Base-by-base conservation (phyloP, 768 basidiomycete species). In the Trametes villosa region DNA sequence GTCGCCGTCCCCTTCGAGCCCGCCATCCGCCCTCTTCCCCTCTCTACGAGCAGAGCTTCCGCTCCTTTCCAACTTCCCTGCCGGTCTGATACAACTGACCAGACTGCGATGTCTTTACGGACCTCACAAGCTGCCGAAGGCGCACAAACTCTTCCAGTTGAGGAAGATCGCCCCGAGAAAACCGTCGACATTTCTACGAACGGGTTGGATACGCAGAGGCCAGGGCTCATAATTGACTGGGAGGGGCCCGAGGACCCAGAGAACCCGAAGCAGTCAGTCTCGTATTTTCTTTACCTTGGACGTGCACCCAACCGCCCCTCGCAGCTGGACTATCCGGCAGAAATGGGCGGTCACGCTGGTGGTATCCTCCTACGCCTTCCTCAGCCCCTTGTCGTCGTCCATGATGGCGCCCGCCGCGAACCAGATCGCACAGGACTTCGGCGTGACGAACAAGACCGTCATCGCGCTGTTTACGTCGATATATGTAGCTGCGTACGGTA, bases 351-450 rank as follows among this genome's bases (percentile, higher is more conserved):
- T 57, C 13, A 65, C 69, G 9, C 51, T 52, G 3, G 60, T 67
- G 27, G 64, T 68, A 13, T 68, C 67, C 34, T 54, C 62, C 1
- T 68, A 62, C 54, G 65, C 65, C 2, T 70, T 70, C 57, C 60
- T 70, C 27, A 65, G 59, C 42, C 69, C 89, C 0, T 76, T 91
- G 0, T 85, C 88, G 0, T 92, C 89, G 4, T 83, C 88, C 4
- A 90, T 90, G 84, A 76, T 90, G 2, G 86, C 91, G 0, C 89
- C 89, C 0, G 89, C 88, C 0, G 73, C 78, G 0, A 57, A 65
- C 3, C 78, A 83, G 53, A 64, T 92, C 0, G 85, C 76, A 2
- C 59, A 68, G 1, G 70, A 83, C 15, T 86, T 91, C 60, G 79
- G 83, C 0, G 78, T 90, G 29, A 83, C 79, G 9, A 84, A 68